A percentile compares a stretch with the other conserved stretches of the same genome.
Conservation (phyloP, 2,329 filamentous ascomycete species). For the Pleurostoma richardsiae region DNA sequence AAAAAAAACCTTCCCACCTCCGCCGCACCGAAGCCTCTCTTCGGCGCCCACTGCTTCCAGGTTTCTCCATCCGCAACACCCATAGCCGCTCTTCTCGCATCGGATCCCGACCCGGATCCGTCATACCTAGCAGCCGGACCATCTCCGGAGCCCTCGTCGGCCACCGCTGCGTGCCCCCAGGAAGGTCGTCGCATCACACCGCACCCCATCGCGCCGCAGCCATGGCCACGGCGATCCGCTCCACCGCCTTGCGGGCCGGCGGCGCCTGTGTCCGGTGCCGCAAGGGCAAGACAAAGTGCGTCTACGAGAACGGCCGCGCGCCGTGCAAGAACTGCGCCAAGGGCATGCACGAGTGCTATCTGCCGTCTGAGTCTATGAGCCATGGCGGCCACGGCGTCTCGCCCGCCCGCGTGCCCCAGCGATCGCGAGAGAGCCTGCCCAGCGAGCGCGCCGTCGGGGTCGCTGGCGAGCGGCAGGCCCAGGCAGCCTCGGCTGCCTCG, state of each 20-base stretch:
- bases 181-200: neutral
- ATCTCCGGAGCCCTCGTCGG: neutral
- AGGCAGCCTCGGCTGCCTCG: conserved; percentile 37
- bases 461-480: conserved; percentile 34
- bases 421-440: conserved; percentile 49
- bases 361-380: conserved; percentile 55
- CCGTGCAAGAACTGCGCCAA: conserved; percentile 61
- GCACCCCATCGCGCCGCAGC: neutral
- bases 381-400: conserved; percentile 54
- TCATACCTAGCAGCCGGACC: neutral
- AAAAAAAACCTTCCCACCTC: neutral
- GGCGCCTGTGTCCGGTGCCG: conserved; percentile 59
- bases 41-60: no score
- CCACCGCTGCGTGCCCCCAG: neutral
- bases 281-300: conserved; percentile 60
- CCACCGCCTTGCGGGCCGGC: conserved; percentile 55
- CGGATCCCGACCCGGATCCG: no score
- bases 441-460: conserved; percentile 42
- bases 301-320: conserved; percentile 58
- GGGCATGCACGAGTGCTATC: conserved; percentile 59
- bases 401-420: conserved; percentile 46
- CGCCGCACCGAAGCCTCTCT: neutral
- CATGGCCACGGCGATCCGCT: conserved; percentile 40
- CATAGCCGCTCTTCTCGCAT: no score
- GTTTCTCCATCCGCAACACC: no score